Evolutionary conservation across 768 basidiomycete species (phyloP).

Genomic region (Termitomyces sp.): DNA sequence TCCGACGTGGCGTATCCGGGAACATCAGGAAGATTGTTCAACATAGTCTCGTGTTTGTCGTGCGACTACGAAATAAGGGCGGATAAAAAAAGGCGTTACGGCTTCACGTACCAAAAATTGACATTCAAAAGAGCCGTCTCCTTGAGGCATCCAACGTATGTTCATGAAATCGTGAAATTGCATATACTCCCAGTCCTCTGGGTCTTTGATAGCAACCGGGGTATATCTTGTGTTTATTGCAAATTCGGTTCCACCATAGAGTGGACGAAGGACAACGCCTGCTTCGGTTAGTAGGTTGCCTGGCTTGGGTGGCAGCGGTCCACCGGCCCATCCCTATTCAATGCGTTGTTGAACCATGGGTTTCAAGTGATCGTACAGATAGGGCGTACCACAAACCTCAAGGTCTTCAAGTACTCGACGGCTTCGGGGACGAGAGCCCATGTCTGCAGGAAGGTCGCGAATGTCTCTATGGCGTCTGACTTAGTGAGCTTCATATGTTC

Average conservation of each 20-base stretch:
- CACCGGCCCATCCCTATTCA: slow-evolving; percentile 8
- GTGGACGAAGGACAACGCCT: slow-evolving; percentile 5
- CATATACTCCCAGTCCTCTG: slow-evolving; percentile 12
- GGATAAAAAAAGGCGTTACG: no score
- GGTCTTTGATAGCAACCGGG: slow-evolving; percentile 15
- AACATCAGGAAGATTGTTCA: slow-evolving; percentile 29
- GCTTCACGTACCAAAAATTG: slow-evolving; percentile 26
- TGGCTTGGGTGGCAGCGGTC: slow-evolving; percentile 7
- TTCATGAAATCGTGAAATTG: slow-evolving; percentile 9
- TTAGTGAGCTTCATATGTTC: slow-evolving; percentile 23
- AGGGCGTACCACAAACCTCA: background rate
- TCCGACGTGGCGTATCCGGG: slow-evolving; percentile 21
- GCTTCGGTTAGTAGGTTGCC: slow-evolving; percentile 4
- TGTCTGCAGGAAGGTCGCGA: slow-evolving; percentile 32
- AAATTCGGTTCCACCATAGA: slow-evolving; percentile 15
- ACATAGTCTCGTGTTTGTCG: background rate
- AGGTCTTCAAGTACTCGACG: slow-evolving; percentile 12
- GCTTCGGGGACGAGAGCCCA: slow-evolving; percentile 24
- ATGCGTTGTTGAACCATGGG: background rate
- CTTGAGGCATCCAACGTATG: slow-evolving; percentile 24
- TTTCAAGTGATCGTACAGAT: background rate
- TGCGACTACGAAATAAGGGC: background rate
- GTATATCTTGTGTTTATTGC: slow-evolving; percentile 2
- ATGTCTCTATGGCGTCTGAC: slow-evolving; percentile 23
- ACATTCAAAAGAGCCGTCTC: slow-evolving; percentile 25